Percentiles rank a stretch among this genome's conserved stretches.
Evolutionary conservation across 2,329 filamentous ascomycete genomes (phyloP).

Genomic region (Alternaria sp.): DNA sequence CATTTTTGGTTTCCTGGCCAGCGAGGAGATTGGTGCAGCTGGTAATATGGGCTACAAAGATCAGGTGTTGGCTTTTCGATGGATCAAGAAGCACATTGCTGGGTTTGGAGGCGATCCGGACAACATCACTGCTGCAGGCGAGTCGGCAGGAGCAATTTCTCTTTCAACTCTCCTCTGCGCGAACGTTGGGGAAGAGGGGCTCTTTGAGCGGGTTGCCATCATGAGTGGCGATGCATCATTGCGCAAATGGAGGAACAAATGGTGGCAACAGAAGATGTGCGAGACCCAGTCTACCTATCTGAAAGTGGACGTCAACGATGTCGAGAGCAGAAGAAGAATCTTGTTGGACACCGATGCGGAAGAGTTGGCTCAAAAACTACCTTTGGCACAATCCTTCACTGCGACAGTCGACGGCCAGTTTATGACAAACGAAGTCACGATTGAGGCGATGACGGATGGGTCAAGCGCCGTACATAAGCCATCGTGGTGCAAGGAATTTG

Average conservation of each 20-base stretch:
- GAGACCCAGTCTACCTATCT: conserved; percentile 34
- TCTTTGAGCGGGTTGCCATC: conserved; percentile 43
- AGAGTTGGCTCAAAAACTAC: conserved; percentile 33
- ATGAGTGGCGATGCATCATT: conserved; percentile 45
- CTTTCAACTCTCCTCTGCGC: conserved; percentile 41
- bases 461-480: conserved; percentile 46
- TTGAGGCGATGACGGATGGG: conserved; percentile 29
- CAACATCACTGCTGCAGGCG: conserved; percentile 54
- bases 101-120: conserved; percentile 53
- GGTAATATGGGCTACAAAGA: conserved; percentile 49
- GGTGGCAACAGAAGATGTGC: conserved; percentile 43
- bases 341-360: conserved; percentile 32
- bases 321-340: conserved; percentile 20
- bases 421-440: conserved; percentile 29
- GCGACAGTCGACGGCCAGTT: conserved; percentile 37
- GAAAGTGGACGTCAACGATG: conserved; percentile 23
- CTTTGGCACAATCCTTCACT: conserved; percentile 39
- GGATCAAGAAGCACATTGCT: conserved; percentile 51
- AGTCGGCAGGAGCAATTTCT: conserved; percentile 57
- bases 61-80: conserved; percentile 49
- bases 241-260: conserved; percentile 36
- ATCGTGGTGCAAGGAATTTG: conserved; percentile 57
- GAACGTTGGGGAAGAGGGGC: conserved; percentile 29
- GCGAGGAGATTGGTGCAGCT: conserved; percentile 54
- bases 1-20: conserved; percentile 53